phyloP scores from a whole-genome alignment of 345 rosid species.

The Lepidium didymum region DNA sequence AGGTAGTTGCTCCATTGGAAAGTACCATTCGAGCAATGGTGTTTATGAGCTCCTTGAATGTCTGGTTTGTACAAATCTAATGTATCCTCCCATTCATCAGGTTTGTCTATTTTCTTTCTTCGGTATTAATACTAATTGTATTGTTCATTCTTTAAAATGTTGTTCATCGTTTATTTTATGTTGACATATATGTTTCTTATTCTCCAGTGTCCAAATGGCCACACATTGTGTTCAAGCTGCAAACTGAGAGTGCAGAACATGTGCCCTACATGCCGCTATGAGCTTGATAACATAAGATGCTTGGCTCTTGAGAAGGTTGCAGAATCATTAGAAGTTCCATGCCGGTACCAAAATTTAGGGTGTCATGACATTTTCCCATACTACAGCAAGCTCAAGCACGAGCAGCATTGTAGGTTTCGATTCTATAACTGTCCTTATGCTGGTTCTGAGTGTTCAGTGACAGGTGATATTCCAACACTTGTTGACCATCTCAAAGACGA shows the following conservation, averaged over 20 bases:
- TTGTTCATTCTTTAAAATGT: background rate
- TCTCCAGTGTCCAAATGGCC: constrained; percentile 79
- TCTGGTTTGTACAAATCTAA: constrained; percentile 61
- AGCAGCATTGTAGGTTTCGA: constrained; percentile 59
- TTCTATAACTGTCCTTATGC: constrained; percentile 85
- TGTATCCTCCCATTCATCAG: constrained; percentile 91
- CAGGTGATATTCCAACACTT: constrained; percentile 67
- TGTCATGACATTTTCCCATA: constrained; percentile 75
- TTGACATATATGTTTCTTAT: background rate
- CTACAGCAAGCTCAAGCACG: constrained; percentile 80
- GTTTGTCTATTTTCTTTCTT: constrained; percentile 27
- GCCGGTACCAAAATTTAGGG: constrained; percentile 64
- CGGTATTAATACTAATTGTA: background rate
- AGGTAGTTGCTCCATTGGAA: constrained; percentile 35
- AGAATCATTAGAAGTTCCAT: constrained; percentile 70
- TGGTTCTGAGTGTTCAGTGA: constrained; percentile 74
- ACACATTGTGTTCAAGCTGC: constrained; percentile 75
- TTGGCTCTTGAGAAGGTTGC: constrained; percentile 86
- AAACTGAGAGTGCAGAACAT: constrained; percentile 60
- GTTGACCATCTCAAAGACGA: constrained; percentile 72
- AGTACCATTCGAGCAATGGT: constrained; percentile 43
- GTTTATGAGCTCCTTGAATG: constrained; percentile 84
- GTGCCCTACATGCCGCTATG: constrained; percentile 82
- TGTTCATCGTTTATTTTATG: background rate
- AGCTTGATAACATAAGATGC: constrained; percentile 89